Evolutionary conservation across 306 rosid genomes (phyloP).

Genomic region (Carpinus viminea): DNA sequence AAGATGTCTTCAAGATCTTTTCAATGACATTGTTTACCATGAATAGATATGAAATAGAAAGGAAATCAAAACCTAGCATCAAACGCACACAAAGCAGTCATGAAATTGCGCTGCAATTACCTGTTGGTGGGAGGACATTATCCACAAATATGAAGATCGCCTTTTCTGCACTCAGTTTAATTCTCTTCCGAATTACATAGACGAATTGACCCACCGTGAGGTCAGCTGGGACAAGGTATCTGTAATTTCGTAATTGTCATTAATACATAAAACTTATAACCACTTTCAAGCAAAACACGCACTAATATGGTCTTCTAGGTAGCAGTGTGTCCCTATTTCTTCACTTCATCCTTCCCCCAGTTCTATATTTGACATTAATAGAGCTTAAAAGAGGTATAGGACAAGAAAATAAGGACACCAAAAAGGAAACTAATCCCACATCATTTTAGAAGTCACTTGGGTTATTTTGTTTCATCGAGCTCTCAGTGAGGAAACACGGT

Average conservation of each 20-base stretch:
- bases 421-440: neutral
- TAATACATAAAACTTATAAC: neutral
- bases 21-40: neutral
- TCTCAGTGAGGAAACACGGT: neutral
- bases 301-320: neutral
- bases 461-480: neutral
- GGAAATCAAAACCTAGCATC: slow-evolving; percentile 2
- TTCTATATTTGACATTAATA: neutral
- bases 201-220: slow-evolving; percentile 8
- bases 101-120: slow-evolving; percentile 6
- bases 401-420: neutral
- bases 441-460: neutral
- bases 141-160: slow-evolving; percentile 12
- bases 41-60: neutral
- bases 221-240: slow-evolving; percentile 23
- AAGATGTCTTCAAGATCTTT: neutral
- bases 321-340: neutral
- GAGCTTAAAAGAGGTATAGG: neutral
- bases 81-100: neutral
- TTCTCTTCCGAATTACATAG: slow-evolving; percentile 5
- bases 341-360: neutral
- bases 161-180: neutral
- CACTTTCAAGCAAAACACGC: neutral
- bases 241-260: neutral
- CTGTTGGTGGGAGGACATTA: slow-evolving; percentile 6